Conservation (phyloP, 192 early-diverging fungal genomes). For the Chytriomyces sp. region DNA sequence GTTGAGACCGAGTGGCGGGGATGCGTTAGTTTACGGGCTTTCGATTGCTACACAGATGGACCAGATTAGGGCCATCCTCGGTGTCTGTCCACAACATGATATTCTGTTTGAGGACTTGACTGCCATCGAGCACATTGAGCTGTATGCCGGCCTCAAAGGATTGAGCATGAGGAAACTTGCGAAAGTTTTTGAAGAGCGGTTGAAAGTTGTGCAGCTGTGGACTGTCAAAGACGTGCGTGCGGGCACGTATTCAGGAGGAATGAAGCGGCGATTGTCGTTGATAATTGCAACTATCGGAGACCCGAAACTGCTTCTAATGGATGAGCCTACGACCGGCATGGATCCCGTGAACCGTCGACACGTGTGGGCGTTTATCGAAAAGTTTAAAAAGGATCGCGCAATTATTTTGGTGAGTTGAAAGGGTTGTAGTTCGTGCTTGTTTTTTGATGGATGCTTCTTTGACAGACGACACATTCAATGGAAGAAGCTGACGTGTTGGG, state of each 20-base stretch:
- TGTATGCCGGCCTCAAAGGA: constrained; percentile 77
- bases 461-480: constrained; percentile 69
- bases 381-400: constrained; percentile 60
- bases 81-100: constrained; percentile 78
- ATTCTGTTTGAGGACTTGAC: constrained; percentile 77
- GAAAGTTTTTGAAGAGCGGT: constrained; percentile 62
- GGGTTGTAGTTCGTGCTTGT: no score
- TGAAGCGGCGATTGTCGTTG: constrained; percentile 73
- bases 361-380: constrained; percentile 65
- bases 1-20: constrained; percentile 65
- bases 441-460: neutral
- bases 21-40: constrained; percentile 68
- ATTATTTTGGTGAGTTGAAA: constrained; percentile 42
- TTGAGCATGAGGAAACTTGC: constrained; percentile 52
- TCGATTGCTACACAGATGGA: constrained; percentile 63
- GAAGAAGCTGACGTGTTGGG: constrained; percentile 64
- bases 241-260: constrained; percentile 71
- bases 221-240: constrained; percentile 64
- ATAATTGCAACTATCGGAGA: constrained; percentile 75
- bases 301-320: constrained; percentile 67
- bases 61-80: constrained; percentile 70
- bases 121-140: constrained; percentile 69
- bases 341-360: constrained; percentile 66
- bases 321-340: constrained; percentile 56
- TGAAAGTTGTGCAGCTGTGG: constrained; percentile 70